These are phyloP conservation scores for Kondoa subrosea DNA, from an alignment of 768 basidiomycete genomes.

Conservation along the genomic window DNA sequence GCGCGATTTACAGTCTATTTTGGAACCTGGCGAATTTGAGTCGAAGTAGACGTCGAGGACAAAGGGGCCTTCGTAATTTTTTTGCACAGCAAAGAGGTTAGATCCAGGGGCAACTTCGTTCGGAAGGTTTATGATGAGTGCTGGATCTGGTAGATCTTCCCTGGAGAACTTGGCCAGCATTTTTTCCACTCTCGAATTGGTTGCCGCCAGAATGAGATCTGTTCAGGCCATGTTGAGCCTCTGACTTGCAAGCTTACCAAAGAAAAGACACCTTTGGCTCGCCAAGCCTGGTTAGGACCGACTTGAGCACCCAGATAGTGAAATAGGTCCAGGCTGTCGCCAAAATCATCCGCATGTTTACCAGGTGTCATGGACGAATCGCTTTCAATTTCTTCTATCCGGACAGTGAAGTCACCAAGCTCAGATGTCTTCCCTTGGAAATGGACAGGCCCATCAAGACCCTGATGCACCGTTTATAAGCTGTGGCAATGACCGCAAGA, in stretches of 20 bases:
- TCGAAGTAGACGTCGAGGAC: conserved; percentile 82
- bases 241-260: background rate
- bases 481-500: background rate
- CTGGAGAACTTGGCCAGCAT: conserved; percentile 41
- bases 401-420: conserved; percentile 64
- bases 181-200: conserved; percentile 45
- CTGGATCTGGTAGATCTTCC: conserved; percentile 50
- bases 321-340: conserved; percentile 19
- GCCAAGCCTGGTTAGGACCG: conserved; percentile 21
- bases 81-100: conserved; percentile 77
- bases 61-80: conserved; percentile 64
- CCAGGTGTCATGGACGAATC: conserved; percentile 10
- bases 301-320: conserved; percentile 18
- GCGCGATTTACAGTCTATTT: conserved; percentile 45
- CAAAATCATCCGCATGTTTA: conserved; percentile 23
- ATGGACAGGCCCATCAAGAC: conserved; percentile 50
- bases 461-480: conserved; percentile 37
- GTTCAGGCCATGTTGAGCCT: background rate
- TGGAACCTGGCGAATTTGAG: conserved; percentile 34
- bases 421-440: conserved; percentile 60
- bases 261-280: conserved; percentile 18
- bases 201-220: conserved; percentile 39
- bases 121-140: conserved; percentile 56
- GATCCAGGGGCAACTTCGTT: conserved; percentile 55
- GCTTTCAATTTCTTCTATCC: conserved; percentile 51